A percentile compares a stretch with the other conserved stretches of the same genome.
These are phyloP conservation scores for Eurotiales sp. DNA, from an alignment of 2,329 filamentous ascomycete species.

Conservation along the genomic window DNA sequence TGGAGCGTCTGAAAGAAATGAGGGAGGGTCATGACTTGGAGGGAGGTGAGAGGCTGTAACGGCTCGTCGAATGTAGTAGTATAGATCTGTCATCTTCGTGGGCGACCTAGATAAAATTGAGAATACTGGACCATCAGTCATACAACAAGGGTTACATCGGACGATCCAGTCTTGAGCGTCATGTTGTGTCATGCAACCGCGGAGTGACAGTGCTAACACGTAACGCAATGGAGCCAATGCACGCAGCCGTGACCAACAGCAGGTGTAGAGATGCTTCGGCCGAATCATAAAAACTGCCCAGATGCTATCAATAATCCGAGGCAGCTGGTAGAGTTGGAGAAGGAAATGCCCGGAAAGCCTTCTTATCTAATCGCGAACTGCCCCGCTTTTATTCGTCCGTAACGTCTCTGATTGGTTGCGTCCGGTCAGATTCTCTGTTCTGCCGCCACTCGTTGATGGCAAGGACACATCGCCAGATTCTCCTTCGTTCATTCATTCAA, in stretches of 20 bases:
- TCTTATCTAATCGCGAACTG: background rate
- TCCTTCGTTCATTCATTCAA: background rate
- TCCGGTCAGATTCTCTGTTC: background rate
- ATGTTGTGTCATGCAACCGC: constrained; percentile 10
- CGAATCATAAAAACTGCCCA: too few species aligned
- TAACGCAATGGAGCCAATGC: too few species aligned
- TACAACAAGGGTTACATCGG: background rate
- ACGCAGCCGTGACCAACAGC: too few species aligned
- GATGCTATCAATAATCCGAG: too few species aligned
- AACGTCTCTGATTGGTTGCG: background rate
- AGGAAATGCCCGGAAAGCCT: background rate
- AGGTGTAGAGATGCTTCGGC: too few species aligned
- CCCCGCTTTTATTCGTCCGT: background rate
- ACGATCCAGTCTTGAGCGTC: background rate
- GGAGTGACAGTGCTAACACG: too few species aligned
- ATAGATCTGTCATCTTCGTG: too few species aligned
- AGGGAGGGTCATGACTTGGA: constrained; percentile 35
- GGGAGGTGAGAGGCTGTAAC: constrained; percentile 29
- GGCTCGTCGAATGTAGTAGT: background rate
- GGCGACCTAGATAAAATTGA: too few species aligned
- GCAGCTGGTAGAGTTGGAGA: too few species aligned
- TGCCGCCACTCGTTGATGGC: constrained; percentile 6
- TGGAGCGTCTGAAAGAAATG: constrained; percentile 29
- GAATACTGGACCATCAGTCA: too few species aligned
- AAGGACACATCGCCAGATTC: constrained; percentile 12